Percentiles rank a stretch among this genome's conserved stretches.
Conservation (phyloP, 2,329 filamentous ascomycete genomes). For the Paecilomyces sp. region DNA sequence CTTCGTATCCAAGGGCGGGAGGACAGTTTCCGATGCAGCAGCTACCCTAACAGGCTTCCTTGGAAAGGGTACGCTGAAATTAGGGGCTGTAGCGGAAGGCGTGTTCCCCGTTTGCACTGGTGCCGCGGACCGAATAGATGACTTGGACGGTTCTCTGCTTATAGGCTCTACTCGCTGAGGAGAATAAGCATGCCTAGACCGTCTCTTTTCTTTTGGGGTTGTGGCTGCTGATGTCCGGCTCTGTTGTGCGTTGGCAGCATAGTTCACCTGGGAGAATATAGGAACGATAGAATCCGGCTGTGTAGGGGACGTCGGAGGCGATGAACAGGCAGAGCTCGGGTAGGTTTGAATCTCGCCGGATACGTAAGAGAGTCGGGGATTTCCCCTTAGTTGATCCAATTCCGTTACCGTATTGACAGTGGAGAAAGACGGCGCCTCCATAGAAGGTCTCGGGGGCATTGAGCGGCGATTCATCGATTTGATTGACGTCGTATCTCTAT, state of each 20-base stretch:
- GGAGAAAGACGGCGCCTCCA: slow-evolving; percentile 14
- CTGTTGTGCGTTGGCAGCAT: slow-evolving; percentile 12
- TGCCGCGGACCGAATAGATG: slow-evolving; percentile 15
- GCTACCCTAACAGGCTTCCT: slow-evolving; percentile 20
- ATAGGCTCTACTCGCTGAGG: slow-evolving; percentile 6
- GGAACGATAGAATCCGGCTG: slow-evolving; percentile 6
- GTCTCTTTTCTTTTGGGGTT: slow-evolving; percentile 16
- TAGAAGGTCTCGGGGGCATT: slow-evolving; percentile 8
- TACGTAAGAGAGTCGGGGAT: slow-evolving; percentile 14
- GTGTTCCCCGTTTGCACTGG: slow-evolving; percentile 19
- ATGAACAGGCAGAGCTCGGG: slow-evolving; percentile 1
- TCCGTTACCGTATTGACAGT: slow-evolving; percentile 12
- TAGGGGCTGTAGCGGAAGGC: slow-evolving; percentile 29
- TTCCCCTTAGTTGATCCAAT: slow-evolving; percentile 12
- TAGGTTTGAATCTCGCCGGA: slow-evolving; percentile 17
- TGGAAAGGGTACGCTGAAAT: slow-evolving; percentile 36
- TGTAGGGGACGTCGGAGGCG: slow-evolving; percentile 7
- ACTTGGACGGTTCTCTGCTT: slow-evolving; percentile 12
- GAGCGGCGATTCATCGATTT: slow-evolving; percentile 12
- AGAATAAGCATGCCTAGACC: slow-evolving; percentile 15
- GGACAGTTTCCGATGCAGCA: not conserved
- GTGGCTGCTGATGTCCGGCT: slow-evolving; percentile 3
- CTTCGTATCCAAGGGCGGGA: not conserved
- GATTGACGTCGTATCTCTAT: slow-evolving; percentile 1
- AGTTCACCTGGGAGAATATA: slow-evolving; percentile 7